Evolutionary conservation across 2,329 filamentous ascomycete genomes (phyloP).

Genomic region (Fusarium multiceps): DNA sequence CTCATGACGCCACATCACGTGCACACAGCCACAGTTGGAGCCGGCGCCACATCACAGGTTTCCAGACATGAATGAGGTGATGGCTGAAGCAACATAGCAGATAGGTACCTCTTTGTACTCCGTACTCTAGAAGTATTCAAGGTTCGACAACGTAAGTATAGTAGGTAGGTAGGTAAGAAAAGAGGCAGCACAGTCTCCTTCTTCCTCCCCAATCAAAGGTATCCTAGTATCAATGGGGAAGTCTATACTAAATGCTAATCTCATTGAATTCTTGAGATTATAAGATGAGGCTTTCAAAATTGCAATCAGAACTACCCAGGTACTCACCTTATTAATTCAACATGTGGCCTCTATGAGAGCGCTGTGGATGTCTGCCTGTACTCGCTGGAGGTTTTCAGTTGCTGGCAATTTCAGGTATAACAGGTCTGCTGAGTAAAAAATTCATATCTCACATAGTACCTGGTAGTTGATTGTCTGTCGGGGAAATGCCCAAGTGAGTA

Average conservation of each 20-base stretch:
- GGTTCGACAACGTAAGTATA: no score
- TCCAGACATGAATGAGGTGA: not conserved
- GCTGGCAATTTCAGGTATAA: not conserved
- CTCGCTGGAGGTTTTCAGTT: not conserved
- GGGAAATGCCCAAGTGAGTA: constrained; percentile 5
- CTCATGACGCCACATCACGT: constrained; percentile 37
- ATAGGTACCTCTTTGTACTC: no score
- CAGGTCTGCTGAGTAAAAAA: not conserved
- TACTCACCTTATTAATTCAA: not conserved
- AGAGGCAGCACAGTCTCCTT: not conserved
- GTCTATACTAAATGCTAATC: not conserved
- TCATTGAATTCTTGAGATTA: not conserved
- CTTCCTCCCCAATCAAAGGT: not conserved
- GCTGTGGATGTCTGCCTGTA: not conserved
- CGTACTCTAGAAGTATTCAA: no score
- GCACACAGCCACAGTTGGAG: constrained; percentile 6
- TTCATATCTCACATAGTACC: not conserved
- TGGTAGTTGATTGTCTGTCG: not conserved
- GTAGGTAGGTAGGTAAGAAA: no score
- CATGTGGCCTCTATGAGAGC: not conserved
- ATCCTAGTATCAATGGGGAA: not conserved
- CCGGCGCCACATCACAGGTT: constrained; percentile 22
- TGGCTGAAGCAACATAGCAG: not conserved
- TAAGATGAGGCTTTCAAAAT: not conserved
- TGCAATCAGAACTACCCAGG: no score